A percentile compares a stretch with the other conserved stretches of the same genome.
Evolutionary conservation across 129 eudicot species (phyloP).

Genomic region (Artemisia tridentata): DNA sequence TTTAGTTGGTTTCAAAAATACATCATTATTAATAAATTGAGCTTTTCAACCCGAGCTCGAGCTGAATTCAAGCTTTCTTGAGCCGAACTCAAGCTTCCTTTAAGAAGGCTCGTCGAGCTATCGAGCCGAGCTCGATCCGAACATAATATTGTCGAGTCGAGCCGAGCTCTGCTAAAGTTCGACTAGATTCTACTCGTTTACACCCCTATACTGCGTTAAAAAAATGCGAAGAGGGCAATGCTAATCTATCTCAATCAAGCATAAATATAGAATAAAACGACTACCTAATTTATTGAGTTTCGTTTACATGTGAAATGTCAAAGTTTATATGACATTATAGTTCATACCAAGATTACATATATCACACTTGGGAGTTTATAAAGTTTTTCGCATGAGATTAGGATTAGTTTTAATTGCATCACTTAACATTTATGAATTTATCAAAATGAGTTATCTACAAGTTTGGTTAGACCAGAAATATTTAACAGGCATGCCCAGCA

Average conservation of each 20-base stretch:
- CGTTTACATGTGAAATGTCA: background rate
- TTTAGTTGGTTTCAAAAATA: no score
- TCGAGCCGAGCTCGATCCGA: no score
- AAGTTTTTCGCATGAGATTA: background rate
- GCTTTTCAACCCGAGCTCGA: no score
- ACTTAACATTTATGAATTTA: background rate
- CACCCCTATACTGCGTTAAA: background rate
- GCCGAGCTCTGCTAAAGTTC: no score
- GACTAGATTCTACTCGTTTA: no score
- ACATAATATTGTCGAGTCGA: no score
- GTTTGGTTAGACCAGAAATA: no score
- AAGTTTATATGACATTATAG: background rate
- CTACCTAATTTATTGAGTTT: background rate
- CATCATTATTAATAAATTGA: no score
- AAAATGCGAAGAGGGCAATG: background rate
- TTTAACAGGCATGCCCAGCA: no score
- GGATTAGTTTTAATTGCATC: background rate
- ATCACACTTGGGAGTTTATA: background rate
- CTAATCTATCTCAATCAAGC: background rate
- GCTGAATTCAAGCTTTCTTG: no score
- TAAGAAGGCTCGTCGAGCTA: no score
- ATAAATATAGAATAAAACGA: background rate
- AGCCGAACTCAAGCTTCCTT: no score
- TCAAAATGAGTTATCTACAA: background rate
- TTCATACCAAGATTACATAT: constrained; percentile 5